Base-by-base conservation (phyloP, 2,329 filamentous ascomycete species). In the Botrytis porri region DNA sequence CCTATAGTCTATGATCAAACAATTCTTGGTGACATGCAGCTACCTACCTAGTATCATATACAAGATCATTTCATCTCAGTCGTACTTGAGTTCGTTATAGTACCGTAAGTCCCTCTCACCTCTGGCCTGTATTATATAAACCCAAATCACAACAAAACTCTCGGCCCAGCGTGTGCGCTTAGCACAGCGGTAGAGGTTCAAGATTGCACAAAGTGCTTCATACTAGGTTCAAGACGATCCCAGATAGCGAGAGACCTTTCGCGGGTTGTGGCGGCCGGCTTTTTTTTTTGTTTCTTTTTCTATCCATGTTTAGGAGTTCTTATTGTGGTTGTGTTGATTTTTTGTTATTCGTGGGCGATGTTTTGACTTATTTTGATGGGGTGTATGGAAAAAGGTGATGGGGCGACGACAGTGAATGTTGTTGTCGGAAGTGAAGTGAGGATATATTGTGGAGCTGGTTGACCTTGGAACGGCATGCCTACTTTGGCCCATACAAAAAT, bases 241-340 rank as follows among this genome's bases (percentile, higher is more conserved):
- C 64, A 67, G 48, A 67, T 67, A 67, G 64, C 25, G 64, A 67
- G 64, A 67, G 64, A 67, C 64, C 64, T 67, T 67, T 67, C 64
- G 64, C 64, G 64, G 64, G 57, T 67, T 57, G 48, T 41, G 64
- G 64, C 64, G 64, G 48, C 48, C 64, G 64, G 16, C 35, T 35
- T 67, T 18, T 41, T 20, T 39, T 67, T 67, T 67, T 39, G 48
- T 20, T 32, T 29, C 14, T 16, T 41, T 29, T 57, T 39, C 32
- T 29, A 7, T 22, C 4, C 7, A 8, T 29, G 10, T 29, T 66
- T 25, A 2, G 9, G 16, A 22, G 6, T 62, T 39, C 1, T 39
- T 66, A 3, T 18, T 1, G 3, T 37, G 12, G 32, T 48, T 20
- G 12, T n/a, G 63, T 18, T 16, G 20, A 16, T 1, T 37, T 48